Conservation (phyloP, 352 stramenopile species). For the Aphanomyces cochlioides region DNA sequence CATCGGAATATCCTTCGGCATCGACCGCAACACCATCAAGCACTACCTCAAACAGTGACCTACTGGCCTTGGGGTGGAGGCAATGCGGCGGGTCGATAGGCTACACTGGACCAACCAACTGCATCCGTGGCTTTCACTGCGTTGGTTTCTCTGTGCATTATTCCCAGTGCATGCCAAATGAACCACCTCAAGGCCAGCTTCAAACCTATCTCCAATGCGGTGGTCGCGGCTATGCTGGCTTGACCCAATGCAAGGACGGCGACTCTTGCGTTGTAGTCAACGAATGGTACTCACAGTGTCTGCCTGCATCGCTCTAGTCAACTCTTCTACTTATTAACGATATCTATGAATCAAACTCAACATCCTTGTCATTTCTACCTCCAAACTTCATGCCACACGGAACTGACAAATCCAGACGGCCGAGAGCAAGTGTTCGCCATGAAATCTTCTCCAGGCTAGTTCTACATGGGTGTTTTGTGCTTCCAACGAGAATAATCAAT, state of each 20-base stretch:
- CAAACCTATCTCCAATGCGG: slow-evolving; percentile 22
- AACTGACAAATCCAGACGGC: no score
- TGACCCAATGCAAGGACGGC: slow-evolving; percentile 11
- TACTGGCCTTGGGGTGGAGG: not conserved
- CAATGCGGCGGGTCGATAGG: slow-evolving; percentile 15
- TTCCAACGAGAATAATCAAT: no score
- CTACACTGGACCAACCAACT: slow-evolving; percentile 18
- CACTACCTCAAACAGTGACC: not conserved
- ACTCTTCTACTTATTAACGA: no score
- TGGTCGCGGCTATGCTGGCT: not conserved
- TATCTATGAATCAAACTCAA: no score
- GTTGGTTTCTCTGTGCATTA: not conserved
- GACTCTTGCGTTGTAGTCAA: slow-evolving; percentile 12
- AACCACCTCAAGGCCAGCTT: slow-evolving; percentile 1
- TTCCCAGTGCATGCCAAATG: slow-evolving; percentile 13
- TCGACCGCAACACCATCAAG: no score
- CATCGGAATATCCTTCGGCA: no score
- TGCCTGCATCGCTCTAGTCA: not conserved
- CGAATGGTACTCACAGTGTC: slow-evolving; percentile 17
- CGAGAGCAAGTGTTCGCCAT: no score
- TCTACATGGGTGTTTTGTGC: no score
- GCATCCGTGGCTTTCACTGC: slow-evolving; percentile 12
- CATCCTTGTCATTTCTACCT: no score
- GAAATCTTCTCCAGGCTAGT: no score
- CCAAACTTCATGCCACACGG: no score